Base-by-base conservation (phyloP, 1,139 yeast species). In the Meyerozyma guilliermondii region DNA sequence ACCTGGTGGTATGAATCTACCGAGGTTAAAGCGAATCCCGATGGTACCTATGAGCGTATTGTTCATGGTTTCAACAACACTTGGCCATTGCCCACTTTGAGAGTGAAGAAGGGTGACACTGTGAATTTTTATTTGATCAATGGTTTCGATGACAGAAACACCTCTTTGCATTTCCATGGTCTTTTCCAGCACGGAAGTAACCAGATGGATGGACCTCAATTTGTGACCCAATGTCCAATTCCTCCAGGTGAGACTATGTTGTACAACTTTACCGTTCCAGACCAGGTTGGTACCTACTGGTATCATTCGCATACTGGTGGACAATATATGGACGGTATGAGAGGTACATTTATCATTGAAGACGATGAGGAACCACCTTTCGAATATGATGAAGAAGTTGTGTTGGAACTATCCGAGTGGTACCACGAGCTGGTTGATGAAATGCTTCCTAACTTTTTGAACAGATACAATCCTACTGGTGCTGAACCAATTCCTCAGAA, bases 401-500 rank as follows among this genome's bases (percentile, higher is more conserved):
- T 76, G n/a, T 62, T 89, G 48, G 66, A 84, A 7, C 56, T 91
- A 35, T 68, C 83, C 38, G 98, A 91, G 53, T 89, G 96, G 94
- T 91, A 91, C 65, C 95, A 88, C 61, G 71, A 77, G 30, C 65
- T 71, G 41, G 71, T 83, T 38, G 73, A 73, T 39, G 74, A 59
- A 17, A 71, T 89, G 51, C 65, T 74, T 48, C 63, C 73, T 11
- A 53, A 57, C 16, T 89, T 89, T 66, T 59, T 87, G 67, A 77
- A 71, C 50, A 64, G 84, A 49, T 83, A 76, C 67, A 91, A 91
- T 65, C 98, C 98, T 38, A 87, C 96, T 5, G 98, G 98, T 50
- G 96, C 97, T 29, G 98, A 91, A 65, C 98, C 98, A 36, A 80
- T 91, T 53, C 98, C 98, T 3, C 81, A 84, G 55, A 81, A 81